These are phyloP conservation scores for Tulasnella sp. DNA, from an alignment of 768 basidiomycete species.

Conservation along the genomic window DNA sequence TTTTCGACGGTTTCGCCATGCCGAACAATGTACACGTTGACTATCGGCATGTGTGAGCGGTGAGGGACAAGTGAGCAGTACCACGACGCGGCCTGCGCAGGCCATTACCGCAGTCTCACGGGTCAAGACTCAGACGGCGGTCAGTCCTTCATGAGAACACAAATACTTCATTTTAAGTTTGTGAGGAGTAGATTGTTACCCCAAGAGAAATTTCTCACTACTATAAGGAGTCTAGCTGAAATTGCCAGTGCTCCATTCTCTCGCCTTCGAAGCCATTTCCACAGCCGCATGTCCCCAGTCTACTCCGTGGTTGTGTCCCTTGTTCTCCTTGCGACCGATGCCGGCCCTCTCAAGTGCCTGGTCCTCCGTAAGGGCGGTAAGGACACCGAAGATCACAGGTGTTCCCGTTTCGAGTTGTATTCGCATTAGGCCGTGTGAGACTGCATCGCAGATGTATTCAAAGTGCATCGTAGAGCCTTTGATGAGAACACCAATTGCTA, in stretches of 20 bases:
- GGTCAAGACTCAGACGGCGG: not conserved
- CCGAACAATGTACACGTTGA: constrained; percentile 32
- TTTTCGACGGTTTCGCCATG: constrained; percentile 36
- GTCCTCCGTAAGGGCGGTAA: constrained; percentile 90
- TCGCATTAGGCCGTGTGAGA: constrained; percentile 92
- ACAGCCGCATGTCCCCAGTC: constrained; percentile 98
- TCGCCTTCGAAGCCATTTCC: constrained; percentile 77
- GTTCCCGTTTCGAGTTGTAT: constrained; percentile 91
- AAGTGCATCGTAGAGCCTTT: constrained; percentile 99
- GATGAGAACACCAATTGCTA: constrained; percentile 97
- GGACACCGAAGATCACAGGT: constrained; percentile 94
- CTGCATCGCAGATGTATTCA: constrained; percentile 96
- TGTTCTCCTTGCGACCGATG: constrained; percentile 64
- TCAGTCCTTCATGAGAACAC: not conserved
- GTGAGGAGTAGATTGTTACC: not conserved
- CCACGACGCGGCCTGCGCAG: not conserved
- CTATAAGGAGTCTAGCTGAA: constrained; percentile 45
- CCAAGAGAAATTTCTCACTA: not conserved
- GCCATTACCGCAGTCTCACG: not conserved
- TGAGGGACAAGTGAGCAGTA: not conserved
- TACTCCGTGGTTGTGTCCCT: constrained; percentile 96
- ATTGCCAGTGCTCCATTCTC: constrained; percentile 70
- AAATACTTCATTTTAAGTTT: not conserved
- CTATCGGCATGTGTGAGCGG: constrained; percentile 29
- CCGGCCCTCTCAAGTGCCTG: constrained; percentile 97